phyloP scores from a whole-genome alignment of 805 yeast genomes.

The Metschnikowia vanudenii region DNA sequence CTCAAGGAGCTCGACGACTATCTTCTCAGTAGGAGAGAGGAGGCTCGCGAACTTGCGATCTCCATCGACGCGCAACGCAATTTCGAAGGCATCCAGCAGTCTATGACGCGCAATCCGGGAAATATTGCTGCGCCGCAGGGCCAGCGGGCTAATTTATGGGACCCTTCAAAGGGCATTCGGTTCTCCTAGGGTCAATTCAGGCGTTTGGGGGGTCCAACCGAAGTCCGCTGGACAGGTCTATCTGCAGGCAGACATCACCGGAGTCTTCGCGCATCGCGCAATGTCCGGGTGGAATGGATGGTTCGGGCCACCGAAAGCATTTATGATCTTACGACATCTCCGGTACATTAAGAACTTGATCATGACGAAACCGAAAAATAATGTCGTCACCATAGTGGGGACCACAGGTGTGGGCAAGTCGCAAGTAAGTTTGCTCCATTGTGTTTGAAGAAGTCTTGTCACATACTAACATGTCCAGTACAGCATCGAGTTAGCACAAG shows the following conservation, averaged over 20 bases:
- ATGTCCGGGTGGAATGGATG: too few relatives aligned
- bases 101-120: conserved; percentile 10
- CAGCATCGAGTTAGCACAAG: conserved; percentile 73
- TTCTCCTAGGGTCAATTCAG: conserved; percentile 6
- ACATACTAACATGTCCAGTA: conserved; percentile 35
- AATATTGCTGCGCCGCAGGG: conserved; percentile 15
- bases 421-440: conserved; percentile 41
- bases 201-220: too few relatives aligned
- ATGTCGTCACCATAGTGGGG: conserved; percentile 71
- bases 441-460: neutral
- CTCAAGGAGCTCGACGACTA: conserved; percentile 50
- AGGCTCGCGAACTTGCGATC: conserved; percentile 51
- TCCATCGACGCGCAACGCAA: conserved; percentile 14
- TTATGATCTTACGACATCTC: conserved; percentile 18
- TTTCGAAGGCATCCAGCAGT: conserved; percentile 16
- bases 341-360: conserved; percentile 25
- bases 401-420: conserved; percentile 98
- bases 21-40: conserved; percentile 49
- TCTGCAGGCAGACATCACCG: too few relatives aligned
- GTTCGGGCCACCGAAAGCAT: neutral
- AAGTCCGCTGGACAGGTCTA: too few relatives aligned
- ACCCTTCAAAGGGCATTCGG: conserved; percentile 9
- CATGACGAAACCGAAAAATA: conserved; percentile 34
- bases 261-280: neutral
- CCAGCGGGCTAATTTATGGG: conserved; percentile 9